phyloP scores from a whole-genome alignment of 2,329 filamentous ascomycete genomes.

The Fusarium sp. region DNA sequence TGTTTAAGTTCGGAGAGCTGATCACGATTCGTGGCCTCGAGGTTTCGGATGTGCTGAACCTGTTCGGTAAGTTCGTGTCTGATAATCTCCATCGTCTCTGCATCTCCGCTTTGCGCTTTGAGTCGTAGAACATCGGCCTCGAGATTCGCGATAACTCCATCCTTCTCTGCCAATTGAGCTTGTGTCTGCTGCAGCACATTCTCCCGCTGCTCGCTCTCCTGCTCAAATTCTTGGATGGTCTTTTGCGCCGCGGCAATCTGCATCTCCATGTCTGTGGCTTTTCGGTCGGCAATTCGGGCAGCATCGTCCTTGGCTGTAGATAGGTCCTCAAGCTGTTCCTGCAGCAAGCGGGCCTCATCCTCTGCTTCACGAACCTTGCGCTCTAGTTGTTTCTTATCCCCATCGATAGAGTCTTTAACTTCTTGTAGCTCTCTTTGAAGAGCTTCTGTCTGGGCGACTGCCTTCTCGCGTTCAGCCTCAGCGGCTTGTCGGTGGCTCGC shows the following conservation, averaged over 20 bases:
- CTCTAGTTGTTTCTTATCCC: constrained; percentile 72
- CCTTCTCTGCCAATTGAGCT: constrained; percentile 72
- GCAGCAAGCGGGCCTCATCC: constrained; percentile 76
- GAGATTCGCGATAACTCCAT: constrained; percentile 75
- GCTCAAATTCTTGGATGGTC: constrained; percentile 65
- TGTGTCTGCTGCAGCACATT: constrained; percentile 68
- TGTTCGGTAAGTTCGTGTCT: constrained; percentile 91
- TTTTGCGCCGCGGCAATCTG: constrained; percentile 58
- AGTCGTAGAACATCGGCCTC: constrained; percentile 85
- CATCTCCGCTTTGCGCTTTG: constrained; percentile 87
- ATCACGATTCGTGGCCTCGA: constrained; percentile 84
- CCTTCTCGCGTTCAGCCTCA: constrained; percentile 63
- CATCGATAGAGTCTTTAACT: constrained; percentile 58
- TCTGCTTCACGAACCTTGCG: constrained; percentile 74
- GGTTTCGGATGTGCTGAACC: constrained; percentile 85
- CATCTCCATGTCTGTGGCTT: constrained; percentile 63
- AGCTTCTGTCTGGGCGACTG: constrained; percentile 59
- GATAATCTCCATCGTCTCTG: constrained; percentile 84
- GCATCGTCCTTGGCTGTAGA: constrained; percentile 72
- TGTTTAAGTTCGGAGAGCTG: constrained; percentile 83
- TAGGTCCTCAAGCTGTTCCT: constrained; percentile 84
- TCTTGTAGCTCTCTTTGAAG: constrained; percentile 62
- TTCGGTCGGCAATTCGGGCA: constrained; percentile 67
- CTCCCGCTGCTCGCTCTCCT: constrained; percentile 66
- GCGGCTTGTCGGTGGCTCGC: constrained; percentile 72